Evolutionary conservation across 345 rosid genomes (phyloP), one percentile per base, ranked within the genome.

Genomic region (Citropsis articulata): DNA sequence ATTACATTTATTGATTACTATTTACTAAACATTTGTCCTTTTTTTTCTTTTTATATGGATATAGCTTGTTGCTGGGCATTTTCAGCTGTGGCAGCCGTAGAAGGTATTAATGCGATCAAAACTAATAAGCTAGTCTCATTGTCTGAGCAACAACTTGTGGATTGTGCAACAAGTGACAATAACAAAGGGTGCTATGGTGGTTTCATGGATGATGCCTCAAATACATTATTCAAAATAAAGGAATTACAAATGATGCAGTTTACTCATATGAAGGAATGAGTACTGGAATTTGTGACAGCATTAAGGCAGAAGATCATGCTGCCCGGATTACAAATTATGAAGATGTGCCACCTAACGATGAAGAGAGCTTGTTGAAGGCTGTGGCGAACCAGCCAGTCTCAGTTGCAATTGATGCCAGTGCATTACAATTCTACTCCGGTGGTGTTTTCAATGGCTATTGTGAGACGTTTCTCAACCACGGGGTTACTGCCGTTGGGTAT

Each of bases 11-110:
- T 45, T 45, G 50, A 45, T 45, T 45, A 45, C 50, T 3, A 45
- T 3, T 45, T 45, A 12, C 50, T 45, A 45, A 45, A 13, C 18
- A 10, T 45, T 45, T 45, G 50, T 12, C 18, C 13, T 45, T n/a
- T n/a, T n/a, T 10, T 3, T 45, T 12, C n/a, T n/a, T 64, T 36
- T 6, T 0, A 13, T 30, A 4, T 14, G 7, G 40, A 22, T 48
- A 10, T 48, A 89, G 95, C 85, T 71, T 81, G 89, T 71, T 92
- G 93, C 33, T 92, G 98, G 98, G 95, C 97, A 45, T 94, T 94
- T 86, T 86, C 94, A 24, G 87, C 90, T 4, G 89, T 88, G 30
- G 94, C 89, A 38, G 92, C 92, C 4, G 71, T 87, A 7, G 93
- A 92, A 83, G 93, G 95, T 22, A 83, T 88, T 71, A 75, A 77